Base-by-base conservation (phyloP, 768 basidiomycete species). In the Mycena epipterygia region DNA sequence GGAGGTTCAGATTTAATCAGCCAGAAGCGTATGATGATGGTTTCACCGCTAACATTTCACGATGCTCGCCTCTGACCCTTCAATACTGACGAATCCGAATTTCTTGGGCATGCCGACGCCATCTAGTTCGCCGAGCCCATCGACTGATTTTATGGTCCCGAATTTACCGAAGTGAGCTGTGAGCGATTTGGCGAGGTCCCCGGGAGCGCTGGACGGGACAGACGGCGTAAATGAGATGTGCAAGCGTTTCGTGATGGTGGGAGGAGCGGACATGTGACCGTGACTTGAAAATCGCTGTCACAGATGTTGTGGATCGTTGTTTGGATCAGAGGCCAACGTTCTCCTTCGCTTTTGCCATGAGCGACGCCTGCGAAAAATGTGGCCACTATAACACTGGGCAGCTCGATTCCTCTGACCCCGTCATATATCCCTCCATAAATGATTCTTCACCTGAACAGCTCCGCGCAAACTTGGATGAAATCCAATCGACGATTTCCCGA, bases 71-170 rank as follows among this genome's bases (percentile, higher is more conserved):
- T 85, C 79, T 1, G 89, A 90, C 4, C 89, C 89, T 77, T 92
- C 89, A 17, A 96, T 79, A 2, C 93, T 94, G 23, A 92, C 86
- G 80, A 89, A 94, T 1, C 86, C 95, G 76, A 92, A 96, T 76
- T 89, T 91, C 76, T 89, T 83, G 2, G 89, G 90, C 72, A 88
- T 84, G 1, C 92, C 93, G 0, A 94, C 78, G 0, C 84, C 92
- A 74, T 95, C 90, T 25, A 83, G 76, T 46, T 83, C 78, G 2
- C 91, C 93, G 62, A 95, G 87, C 2, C 93, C 93, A 75, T 95
- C 91, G 19, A 94, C 79, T 17, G 88, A 83, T 72, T 84, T 89
- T 16, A 95, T 90, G 0, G 83, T 88, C 14, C 93, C 94, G 76
- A 95, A 95, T 2, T 64, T 63, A 85, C 81, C 0, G 87, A 86